phyloP scores from a whole-genome alignment of 495 filamentous ascomycete species.

The Hypoxylon crocopeplum region DNA sequence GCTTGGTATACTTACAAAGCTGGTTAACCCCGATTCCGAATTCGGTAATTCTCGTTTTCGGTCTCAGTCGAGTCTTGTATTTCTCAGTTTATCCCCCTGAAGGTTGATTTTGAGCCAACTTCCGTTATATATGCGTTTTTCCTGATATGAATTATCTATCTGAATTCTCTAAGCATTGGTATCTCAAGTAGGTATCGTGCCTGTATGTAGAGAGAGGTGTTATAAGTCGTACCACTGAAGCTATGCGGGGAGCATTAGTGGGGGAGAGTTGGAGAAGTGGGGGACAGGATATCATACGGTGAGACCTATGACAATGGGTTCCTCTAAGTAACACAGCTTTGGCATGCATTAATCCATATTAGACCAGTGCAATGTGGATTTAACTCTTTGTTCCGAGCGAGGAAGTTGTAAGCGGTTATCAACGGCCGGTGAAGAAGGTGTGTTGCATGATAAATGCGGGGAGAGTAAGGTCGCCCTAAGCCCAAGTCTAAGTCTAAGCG shows the following conservation, averaged over 20 bases:
- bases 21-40: neutral
- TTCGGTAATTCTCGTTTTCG: too few relatives aligned
- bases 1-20: neutral
- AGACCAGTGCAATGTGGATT: neutral
- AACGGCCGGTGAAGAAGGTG: slow-evolving; percentile 34
- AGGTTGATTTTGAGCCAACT: neutral
- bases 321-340: too few relatives aligned
- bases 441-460: slow-evolving; percentile 24
- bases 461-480: neutral
- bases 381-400: slow-evolving; percentile 9
- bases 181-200: too few relatives aligned
- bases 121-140: too few relatives aligned
- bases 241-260: slow-evolving; percentile 24
- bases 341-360: neutral
- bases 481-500: too few relatives aligned
- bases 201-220: too few relatives aligned
- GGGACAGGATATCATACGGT: neutral
- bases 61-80: too few relatives aligned
- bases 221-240: too few relatives aligned
- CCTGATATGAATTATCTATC: too few relatives aligned
- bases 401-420: slow-evolving; percentile 40
- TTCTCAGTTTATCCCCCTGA: too few relatives aligned
- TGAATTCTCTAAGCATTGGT: too few relatives aligned
- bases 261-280: slow-evolving; percentile 22
- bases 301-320: too few relatives aligned